Base-by-base conservation (phyloP, 2,329 filamentous ascomycete genomes). In the Arthroderma uncinatum region DNA sequence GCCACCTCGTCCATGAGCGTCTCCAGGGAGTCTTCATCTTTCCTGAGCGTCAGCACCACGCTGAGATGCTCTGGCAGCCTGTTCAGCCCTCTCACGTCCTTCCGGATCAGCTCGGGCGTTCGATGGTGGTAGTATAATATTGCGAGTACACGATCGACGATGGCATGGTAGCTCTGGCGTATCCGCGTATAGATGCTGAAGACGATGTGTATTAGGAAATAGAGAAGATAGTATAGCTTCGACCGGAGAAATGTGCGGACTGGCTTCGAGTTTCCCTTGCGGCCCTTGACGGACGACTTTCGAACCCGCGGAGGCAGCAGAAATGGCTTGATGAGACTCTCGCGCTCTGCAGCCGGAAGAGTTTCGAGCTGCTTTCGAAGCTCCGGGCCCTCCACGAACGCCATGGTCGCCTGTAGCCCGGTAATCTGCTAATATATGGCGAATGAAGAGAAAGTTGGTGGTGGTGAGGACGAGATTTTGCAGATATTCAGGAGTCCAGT, bases 51-150 rank as follows among this genome's bases (percentile, higher is more conserved):
- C 58, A 98, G 74, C 56, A 97, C 85, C 9, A 95, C 85, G 67
- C 90, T 96, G 54, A 98, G 71, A 68, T 98, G 93, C 62, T 86
- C 82, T 1, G 93, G 93, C 59, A 94, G 73, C 64, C 86, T 83
- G 58, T 78, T 79, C 58, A 98, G 73, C 8, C 80, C 79, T 69
- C 83, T 83, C 25, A 97, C 85, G 73, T 98, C 93, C 66, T 86
- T 85, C 66, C 86, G 84, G 64, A 98, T 95, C 68, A 95, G 83
- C 68, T 95, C 89, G 6, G 93, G 93, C 0, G 92, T 95, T 55
- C 89, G 87, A 72, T 98, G 93, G 74, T 98, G 94, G 75, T 98
- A 93, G 71, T 92, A 91, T 56, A 95, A 78, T 60, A 97, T 81
- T 8, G 89, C 87, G 55, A 89, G 82, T 62, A 92, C 76, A 59